These are phyloP conservation scores for Calendula officinalis DNA, from an alignment of 129 eudicot genomes.

Conservation along the genomic window DNA sequence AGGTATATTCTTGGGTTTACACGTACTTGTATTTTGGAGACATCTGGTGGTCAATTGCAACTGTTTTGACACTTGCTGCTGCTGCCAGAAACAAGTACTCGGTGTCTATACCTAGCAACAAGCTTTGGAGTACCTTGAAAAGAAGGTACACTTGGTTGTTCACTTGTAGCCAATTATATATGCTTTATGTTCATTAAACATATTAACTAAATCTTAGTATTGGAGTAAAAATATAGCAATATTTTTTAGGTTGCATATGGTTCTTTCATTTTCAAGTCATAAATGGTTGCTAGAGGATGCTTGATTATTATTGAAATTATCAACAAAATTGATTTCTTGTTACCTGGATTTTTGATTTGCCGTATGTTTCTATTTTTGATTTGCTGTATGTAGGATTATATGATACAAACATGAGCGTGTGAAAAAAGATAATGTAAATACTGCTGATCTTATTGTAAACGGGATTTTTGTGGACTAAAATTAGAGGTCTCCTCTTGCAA, in stretches of 20 bases:
- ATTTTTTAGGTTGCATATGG: conserved; percentile 91
- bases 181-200: background rate
- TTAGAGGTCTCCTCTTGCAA: conserved; percentile 79
- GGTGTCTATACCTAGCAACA: no score
- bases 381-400: conserved; percentile 49
- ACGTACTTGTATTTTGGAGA: no score
- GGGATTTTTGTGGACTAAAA: conserved; percentile 61
- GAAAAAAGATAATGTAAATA: conserved; percentile 56
- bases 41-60: no score
- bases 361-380: conserved; percentile 31
- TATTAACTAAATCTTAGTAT: background rate
- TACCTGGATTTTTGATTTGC: conserved; percentile 75
- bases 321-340: conserved; percentile 84
- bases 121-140: no score
- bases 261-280: conserved; percentile 94
- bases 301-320: conserved; percentile 67
- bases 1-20: no score
- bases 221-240: background rate
- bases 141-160: no score
- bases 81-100: no score
- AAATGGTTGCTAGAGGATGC: conserved; percentile 85
- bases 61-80: no score
- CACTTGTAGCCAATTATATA: no score
- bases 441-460: conserved; percentile 41
- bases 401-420: conserved; percentile 76